A percentile compares a stretch with the other conserved stretches of the same genome.
phyloP scores from a whole-genome alignment of 2,329 filamentous ascomycete genomes.

The Aspergillus phoenicis region DNA sequence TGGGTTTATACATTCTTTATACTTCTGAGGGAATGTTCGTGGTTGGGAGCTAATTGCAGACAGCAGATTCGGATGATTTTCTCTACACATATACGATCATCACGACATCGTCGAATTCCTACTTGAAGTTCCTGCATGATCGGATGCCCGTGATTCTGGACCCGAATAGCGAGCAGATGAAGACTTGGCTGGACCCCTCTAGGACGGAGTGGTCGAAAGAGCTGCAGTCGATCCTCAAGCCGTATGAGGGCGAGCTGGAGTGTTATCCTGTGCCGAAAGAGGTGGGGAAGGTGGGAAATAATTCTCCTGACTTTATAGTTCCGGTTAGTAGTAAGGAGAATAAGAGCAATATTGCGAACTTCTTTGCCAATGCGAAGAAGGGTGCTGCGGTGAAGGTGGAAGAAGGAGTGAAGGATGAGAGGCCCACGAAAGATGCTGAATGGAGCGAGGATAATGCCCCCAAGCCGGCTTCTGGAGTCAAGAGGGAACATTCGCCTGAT shows the following conservation, averaged over 20 bases:
- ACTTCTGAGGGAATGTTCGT: neutral
- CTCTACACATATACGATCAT: slow-evolving; percentile 91
- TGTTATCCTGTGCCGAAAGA: slow-evolving; percentile 85
- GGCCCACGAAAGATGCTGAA: slow-evolving; percentile 45
- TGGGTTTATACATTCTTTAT: slow-evolving; percentile 31
- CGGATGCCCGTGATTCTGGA: slow-evolving; percentile 95
- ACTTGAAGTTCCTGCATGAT: slow-evolving; percentile 84
- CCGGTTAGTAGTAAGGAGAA: slow-evolving; percentile 84
- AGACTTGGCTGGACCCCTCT: slow-evolving; percentile 75
- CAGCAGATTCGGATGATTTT: slow-evolving; percentile 63
- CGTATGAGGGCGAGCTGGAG: slow-evolving; percentile 76
- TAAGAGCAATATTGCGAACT: slow-evolving; percentile 91
- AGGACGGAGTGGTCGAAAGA: slow-evolving; percentile 74
- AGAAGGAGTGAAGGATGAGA: slow-evolving; percentile 24
- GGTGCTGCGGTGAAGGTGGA: slow-evolving; percentile 26
- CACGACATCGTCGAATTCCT: slow-evolving; percentile 82
- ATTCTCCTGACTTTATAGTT: slow-evolving; percentile 79
- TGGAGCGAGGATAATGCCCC: slow-evolving; percentile 57
- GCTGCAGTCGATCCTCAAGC: slow-evolving; percentile 76
- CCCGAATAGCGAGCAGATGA: slow-evolving; percentile 69
- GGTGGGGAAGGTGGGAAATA: slow-evolving; percentile 92
- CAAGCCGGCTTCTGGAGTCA: slow-evolving; percentile 49
- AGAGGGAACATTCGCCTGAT: slow-evolving; percentile 50
- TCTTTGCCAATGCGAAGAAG: slow-evolving; percentile 68
- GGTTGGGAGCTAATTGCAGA: slow-evolving; percentile 3